Base-by-base conservation (phyloP, 805 yeast species). In the Saturnispora silvae region DNA sequence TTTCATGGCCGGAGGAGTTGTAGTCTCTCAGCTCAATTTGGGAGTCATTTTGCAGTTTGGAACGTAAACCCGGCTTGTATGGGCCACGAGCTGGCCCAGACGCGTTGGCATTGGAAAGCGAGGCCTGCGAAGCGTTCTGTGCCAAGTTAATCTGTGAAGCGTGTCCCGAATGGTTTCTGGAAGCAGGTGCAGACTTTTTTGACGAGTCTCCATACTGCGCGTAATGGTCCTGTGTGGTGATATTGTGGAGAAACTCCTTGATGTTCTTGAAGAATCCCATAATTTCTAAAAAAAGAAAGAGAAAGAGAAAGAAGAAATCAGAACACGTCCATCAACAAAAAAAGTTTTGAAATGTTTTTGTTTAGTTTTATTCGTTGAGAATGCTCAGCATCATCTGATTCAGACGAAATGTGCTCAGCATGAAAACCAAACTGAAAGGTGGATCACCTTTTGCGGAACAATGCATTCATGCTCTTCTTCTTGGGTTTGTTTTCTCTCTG, bases 181-280 rank as follows among this genome's bases (percentile, higher is more conserved):
- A 50, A 22, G 53, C 49, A 9, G 56, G 49, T 22, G 53, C 49
- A 45, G 55, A 38, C 49, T 48, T 52, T 36, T 55, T 34, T n/a
- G 60, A 52, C 37, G 54, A 32, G 14, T 61, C 60, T 10, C 65
- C 74, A 42, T 67, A 72, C 28, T 70, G 65, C 17, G 79, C 79
- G 49, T 72, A 72, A 49, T 72, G 78, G 45, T 72, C 79, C 6
- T 66, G 68, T 3, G 79, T 72, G 6, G 77, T 72, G 28, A 72
- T 63, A 20, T 75, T 68, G 48, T 72, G 56, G 40, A 60, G 44
- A 37, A 59, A 57, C 50, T 62, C 59, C 51, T 64, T 52, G 45
- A 59, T 42, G 31, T 48, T 49, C 16, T 50, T 54, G 16, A 57
- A 40, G 20, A 58, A 42, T 11, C 59, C 56, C 59, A 54, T 54